Conservation (phyloP, 2,329 filamentous ascomycete genomes). For the Coleophoma crateriformis region DNA sequence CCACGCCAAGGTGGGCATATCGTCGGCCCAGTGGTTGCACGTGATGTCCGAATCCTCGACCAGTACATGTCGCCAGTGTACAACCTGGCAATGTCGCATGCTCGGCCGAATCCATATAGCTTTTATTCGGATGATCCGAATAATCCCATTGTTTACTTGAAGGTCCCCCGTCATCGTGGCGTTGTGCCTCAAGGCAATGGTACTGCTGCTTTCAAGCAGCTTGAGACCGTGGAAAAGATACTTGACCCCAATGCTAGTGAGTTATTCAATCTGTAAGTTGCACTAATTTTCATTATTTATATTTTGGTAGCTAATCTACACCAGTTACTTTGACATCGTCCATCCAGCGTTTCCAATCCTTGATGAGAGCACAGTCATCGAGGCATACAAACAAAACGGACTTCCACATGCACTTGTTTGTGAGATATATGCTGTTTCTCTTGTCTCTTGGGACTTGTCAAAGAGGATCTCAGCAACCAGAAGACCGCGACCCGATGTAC, state of each 20-base stretch:
- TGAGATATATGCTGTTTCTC: slow-evolving; percentile 50
- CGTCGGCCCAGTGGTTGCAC: slow-evolving; percentile 52
- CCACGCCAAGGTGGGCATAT: slow-evolving; percentile 36
- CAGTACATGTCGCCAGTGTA: slow-evolving; percentile 44
- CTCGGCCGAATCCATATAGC: slow-evolving; percentile 26
- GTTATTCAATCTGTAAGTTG: slow-evolving; percentile 40
- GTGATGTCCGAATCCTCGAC: slow-evolving; percentile 56
- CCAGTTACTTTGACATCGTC: slow-evolving; percentile 47
- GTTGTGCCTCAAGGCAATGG: slow-evolving; percentile 33
- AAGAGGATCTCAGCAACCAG: slow-evolving; percentile 29
- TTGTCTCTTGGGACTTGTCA: slow-evolving; percentile 51
- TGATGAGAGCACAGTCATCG: slow-evolving; percentile 44
- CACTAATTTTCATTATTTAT: no score
- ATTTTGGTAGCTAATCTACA: no score
- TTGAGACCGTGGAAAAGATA: slow-evolving; percentile 51
- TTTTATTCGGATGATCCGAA: slow-evolving; percentile 41
- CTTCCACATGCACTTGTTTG: slow-evolving; percentile 51
- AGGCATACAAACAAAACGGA: slow-evolving; percentile 32
- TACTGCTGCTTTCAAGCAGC: slow-evolving; percentile 39
- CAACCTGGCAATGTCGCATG: slow-evolving; percentile 25
- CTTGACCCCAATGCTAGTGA: slow-evolving; percentile 47
- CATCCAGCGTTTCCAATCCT: slow-evolving; percentile 58
- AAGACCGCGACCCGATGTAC: slow-evolving; percentile 49
- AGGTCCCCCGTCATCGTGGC: slow-evolving; percentile 15
- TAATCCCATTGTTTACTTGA: slow-evolving; percentile 32